phyloP scores from a whole-genome alignment of 2,329 filamentous ascomycete genomes.

The Curvularia verruculosa region DNA sequence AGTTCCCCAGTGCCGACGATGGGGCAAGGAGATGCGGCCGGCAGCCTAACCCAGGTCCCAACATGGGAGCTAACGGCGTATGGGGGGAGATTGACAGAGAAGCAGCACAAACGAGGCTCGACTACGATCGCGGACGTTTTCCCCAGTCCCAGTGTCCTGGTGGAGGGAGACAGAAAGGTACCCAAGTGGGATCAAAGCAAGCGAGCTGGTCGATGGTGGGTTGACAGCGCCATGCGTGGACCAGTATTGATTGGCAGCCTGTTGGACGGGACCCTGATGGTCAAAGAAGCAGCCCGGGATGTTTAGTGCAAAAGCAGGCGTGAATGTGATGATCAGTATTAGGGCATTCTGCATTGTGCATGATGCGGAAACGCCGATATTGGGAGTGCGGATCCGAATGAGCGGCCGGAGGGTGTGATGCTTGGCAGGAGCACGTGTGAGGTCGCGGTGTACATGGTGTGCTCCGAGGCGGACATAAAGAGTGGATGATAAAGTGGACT shows the following conservation, averaged over 20 bases:
- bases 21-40: not conserved
- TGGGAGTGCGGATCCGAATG: conserved; percentile 4
- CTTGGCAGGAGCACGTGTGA: conserved; percentile 11
- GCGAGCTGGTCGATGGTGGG: conserved; percentile 5
- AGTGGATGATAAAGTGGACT: conserved; percentile 3
- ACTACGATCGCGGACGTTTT: conserved; percentile 6
- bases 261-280: conserved; percentile 6
- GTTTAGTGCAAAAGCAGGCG: not conserved
- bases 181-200: conserved; percentile 12
- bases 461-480: not conserved
- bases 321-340: conserved; percentile 9
- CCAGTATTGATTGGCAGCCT: conserved; percentile 8
- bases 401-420: conserved; percentile 4
- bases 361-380: conserved; percentile 11
- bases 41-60: not conserved
- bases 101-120: not conserved
- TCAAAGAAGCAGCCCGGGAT: not conserved
- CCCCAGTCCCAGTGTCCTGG: conserved; percentile 15
- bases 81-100: conserved; percentile 4
- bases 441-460: conserved; percentile 11
- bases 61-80: conserved; percentile 3
- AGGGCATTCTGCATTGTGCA: conserved; percentile 6
- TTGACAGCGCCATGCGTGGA: not conserved
- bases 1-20: not conserved
- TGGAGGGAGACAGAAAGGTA: conserved; percentile 1